Base-by-base conservation (phyloP, 148 eudicot species). In the Pharnaceum exiguum region DNA sequence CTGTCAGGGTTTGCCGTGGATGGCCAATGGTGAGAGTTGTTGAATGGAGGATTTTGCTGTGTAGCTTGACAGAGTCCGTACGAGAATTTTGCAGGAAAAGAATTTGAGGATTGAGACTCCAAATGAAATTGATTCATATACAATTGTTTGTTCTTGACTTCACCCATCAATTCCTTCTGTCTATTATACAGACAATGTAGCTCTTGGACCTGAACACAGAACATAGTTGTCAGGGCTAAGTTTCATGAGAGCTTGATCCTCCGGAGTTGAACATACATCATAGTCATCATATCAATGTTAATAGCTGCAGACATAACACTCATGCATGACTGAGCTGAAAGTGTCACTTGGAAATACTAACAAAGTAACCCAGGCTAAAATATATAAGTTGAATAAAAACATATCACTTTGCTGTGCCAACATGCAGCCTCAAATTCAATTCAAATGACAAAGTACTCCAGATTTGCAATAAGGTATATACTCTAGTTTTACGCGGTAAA, bases 131-230 rank as follows among this genome's bases (percentile, higher is more conserved):
- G 62, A 44, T 39, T 66, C 30, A 36, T 28, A 35, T 51, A 16
- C 47, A 54, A 28, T 54, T 69, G 69, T 69, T 66, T 52, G 56
- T 54, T 57, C 35, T 42, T 72, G 15, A 79, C 26, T 62, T 72
- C 75, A 32, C 59, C 57, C 77, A 79, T 75, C 65, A 79, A 46
- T 54, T 79, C 77, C 51, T 70, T 72, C 40, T 79, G 83, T 37
- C 72, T 58, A 45, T 55, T 69, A 59, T 79, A 69, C 13, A 79
- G 70, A 15, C 56, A 60, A 70, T 79, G 83, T 13, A 79, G 68
- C 50, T 72, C 77, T 29, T 50, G 74, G 59, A 79, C 80, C 83
- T 79, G 66, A 8, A 66, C 38, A 31, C 56, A 37, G 4, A 53
- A 44, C 47, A 54, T 53, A 11, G 18, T 19, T 1, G n/a, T 17